phyloP scores from a whole-genome alignment of 2,329 filamentous ascomycete species.

The Metarhizium brunneum region DNA sequence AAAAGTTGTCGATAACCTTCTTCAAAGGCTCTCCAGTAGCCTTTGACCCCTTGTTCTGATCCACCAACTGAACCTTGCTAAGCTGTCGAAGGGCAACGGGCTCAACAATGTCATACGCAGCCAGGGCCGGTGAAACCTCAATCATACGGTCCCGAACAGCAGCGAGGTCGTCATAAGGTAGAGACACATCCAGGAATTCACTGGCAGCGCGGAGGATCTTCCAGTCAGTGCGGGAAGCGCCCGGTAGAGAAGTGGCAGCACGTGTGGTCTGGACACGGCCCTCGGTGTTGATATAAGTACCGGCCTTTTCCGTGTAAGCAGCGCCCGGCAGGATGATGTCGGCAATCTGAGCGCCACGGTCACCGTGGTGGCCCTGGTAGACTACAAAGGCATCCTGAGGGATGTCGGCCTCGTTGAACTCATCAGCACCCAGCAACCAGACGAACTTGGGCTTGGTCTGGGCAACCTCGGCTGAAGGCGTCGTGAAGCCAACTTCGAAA shows the following conservation, averaged over 20 bases:
- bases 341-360: constrained; percentile 83
- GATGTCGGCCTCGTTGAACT: constrained; percentile 75
- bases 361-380: constrained; percentile 97
- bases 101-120: constrained; percentile 87
- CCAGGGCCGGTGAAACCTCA: constrained; percentile 84
- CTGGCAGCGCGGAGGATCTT: constrained; percentile 93
- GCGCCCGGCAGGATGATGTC: constrained; percentile 90
- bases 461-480: constrained; percentile 72
- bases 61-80: constrained; percentile 90
- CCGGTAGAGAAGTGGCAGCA: constrained; percentile 78
- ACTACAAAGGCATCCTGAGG: constrained; percentile 94
- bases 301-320: constrained; percentile 94
- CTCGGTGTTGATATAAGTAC: constrained; percentile 96
- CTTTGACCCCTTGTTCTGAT: constrained; percentile 87
- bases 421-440: constrained; percentile 94
- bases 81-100: constrained; percentile 62
- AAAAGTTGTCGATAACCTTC: constrained; percentile 91
- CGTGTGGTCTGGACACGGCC: constrained; percentile 91
- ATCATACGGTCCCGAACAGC: constrained; percentile 86
- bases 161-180: constrained; percentile 90
- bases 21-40: constrained; percentile 64
- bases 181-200: constrained; percentile 78
- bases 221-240: constrained; percentile 92
- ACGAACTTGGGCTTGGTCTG: constrained; percentile 87
- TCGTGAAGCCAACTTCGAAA: constrained; percentile 91